Evolutionary conservation across 2,329 filamentous ascomycete genomes (phyloP), one percentile per base, ranked within the genome.

Genomic region (Chaetomium globosum): DNA sequence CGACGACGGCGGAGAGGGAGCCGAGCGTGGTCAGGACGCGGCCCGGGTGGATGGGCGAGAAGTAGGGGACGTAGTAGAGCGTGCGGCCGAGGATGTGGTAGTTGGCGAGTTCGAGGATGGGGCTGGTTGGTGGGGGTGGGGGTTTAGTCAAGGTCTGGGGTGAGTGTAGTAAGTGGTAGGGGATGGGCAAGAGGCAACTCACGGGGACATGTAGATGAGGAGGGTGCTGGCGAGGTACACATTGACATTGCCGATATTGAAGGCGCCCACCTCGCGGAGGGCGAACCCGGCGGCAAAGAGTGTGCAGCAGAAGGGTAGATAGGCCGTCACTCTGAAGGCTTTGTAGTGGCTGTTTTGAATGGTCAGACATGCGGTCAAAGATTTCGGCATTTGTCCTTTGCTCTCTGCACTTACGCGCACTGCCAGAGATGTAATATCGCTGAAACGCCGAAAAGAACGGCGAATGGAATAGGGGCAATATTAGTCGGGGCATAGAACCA

Each of bases 11-110:
- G 4, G 64, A 67, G 7, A 81, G 65, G 9, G 70, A 70, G 30
- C 74, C 75, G 66, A 81, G 80, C 8, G 75, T 78, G 6, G 74
- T 74, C 12, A 80, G 67, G 19, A 80, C 75, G 23, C 74, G 74
- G 31, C 75, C 73, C 0, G 79, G 78, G 39, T 78, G 73, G 52
- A 81, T 73, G 0, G 83, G 83, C 0, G 83, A 77, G 64, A 82
- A 77, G 69, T 85, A 83, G 0, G 84, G 85, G 5, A 85, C 77
- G 71, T 85, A 86, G 73, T 81, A 82, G n/a, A 87, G 76, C 10
- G 84, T 77, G 3, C 83, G 80, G 2, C 80, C 81, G 51, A 87
- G 80, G 59, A 85, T 79, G 70, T 85, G 80, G 73, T 86, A 87
- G 71, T 86, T 85, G 51, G 81, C 79, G 2, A 83, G 78, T 61